These are phyloP conservation scores for Blastocystis sp. DNA, from an alignment of 352 stramenopile species.

Conservation along the genomic window DNA sequence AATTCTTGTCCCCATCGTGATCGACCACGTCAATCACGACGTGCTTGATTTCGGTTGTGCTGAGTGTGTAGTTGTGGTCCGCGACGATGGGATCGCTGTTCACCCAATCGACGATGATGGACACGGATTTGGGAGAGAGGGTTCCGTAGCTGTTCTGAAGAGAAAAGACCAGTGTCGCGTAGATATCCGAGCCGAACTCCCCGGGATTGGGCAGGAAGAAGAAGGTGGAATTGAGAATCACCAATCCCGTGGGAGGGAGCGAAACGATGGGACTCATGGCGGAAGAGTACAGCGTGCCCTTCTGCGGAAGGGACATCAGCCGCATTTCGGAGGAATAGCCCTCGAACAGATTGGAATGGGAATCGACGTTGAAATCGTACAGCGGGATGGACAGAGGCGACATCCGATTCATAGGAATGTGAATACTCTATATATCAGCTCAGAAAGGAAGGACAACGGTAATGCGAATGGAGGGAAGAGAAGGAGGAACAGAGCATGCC, in stretches of 20 bases:
- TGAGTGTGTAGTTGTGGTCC: background rate
- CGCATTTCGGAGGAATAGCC: background rate
- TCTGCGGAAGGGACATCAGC: background rate
- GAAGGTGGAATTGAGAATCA: constrained; percentile 3
- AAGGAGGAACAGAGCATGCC: constrained; percentile 36
- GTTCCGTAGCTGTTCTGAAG: constrained; percentile 24
- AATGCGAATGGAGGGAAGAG: constrained; percentile 13
- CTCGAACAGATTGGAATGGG: constrained; percentile 20
- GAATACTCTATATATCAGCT: background rate
- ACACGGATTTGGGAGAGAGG: background rate
- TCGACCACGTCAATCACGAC: constrained; percentile 18
- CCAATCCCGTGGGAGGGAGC: background rate
- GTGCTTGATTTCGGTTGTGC: background rate
- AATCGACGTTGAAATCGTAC: constrained; percentile 45
- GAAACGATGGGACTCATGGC: background rate
- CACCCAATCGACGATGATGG: constrained; percentile 53
- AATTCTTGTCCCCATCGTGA: constrained; percentile 31
- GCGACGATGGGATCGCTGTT: constrained; percentile 22
- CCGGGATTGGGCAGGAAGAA: background rate
- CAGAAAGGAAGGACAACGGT: background rate
- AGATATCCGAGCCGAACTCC: background rate
- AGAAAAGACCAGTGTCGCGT: background rate
- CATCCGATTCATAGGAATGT: constrained; percentile 10
- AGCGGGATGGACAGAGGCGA: constrained; percentile 17
- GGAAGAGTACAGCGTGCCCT: constrained; percentile 20